Evolutionary conservation across 257 asterid species (phyloP).

Genomic region (Solanum chmielewskii): DNA sequence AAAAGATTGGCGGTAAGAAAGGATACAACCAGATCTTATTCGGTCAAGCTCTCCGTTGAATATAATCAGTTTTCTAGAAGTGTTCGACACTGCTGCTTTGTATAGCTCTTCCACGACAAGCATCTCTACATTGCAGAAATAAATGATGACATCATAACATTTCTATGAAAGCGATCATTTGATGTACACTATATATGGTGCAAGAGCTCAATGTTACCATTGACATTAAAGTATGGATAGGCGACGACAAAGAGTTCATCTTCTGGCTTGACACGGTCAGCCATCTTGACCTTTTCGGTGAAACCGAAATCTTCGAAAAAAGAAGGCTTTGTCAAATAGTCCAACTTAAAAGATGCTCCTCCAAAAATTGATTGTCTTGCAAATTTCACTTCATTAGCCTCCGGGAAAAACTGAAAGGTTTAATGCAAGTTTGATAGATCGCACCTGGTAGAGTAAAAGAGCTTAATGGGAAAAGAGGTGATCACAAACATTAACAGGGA

Average conservation of each 20-base stretch:
- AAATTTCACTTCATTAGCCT: slow-evolving; percentile 78
- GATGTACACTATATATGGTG: background rate
- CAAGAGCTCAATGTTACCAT: slow-evolving; percentile 29
- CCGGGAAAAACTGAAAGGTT: slow-evolving; percentile 74
- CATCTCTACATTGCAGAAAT: slow-evolving; percentile 48
- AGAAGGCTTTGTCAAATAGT: slow-evolving; percentile 87
- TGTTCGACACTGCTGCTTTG: slow-evolving; percentile 60
- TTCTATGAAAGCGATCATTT: background rate
- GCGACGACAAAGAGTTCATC: slow-evolving; percentile 82
- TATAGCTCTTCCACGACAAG: slow-evolving; percentile 92
- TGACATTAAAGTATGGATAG: slow-evolving; percentile 87
- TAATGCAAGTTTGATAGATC: background rate
- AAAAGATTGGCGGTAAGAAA: slow-evolving; percentile 2
- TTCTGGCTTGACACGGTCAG: slow-evolving; percentile 71
- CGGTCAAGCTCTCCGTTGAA: slow-evolving; percentile 94
- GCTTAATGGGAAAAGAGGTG: background rate
- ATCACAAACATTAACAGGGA: background rate
- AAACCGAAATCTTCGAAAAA: slow-evolving; percentile 85
- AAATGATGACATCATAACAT: background rate
- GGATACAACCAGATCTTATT: slow-evolving; percentile 98
- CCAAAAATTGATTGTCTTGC: slow-evolving; percentile 68
- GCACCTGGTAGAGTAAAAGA: background rate
- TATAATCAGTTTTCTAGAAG: slow-evolving; percentile 51
- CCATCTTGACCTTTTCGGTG: slow-evolving; percentile 58
- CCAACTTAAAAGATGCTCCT: slow-evolving; percentile 69